phyloP scores from a whole-genome alignment of 768 basidiomycete species.

The Tylopilus intermedius region DNA sequence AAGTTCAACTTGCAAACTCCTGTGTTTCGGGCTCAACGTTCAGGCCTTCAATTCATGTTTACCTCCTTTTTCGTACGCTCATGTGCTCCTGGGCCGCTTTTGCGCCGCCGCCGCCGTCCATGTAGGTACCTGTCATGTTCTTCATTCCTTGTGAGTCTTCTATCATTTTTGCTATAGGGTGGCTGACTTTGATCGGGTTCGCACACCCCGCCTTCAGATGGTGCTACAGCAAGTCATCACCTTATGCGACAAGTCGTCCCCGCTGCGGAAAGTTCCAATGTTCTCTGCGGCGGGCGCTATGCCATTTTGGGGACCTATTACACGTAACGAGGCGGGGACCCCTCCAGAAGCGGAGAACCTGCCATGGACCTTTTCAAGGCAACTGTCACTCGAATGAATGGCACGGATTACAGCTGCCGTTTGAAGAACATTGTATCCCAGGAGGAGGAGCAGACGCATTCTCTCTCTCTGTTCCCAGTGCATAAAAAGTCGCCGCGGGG shows the following conservation, averaged over 20 bases:
- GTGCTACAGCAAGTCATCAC: conserved; percentile 22
- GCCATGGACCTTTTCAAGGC: conserved; percentile 12
- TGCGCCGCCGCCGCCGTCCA: background rate
- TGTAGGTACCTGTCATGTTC: too few species aligned
- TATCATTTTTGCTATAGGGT: background rate
- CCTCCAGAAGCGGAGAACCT: background rate
- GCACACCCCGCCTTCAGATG: background rate
- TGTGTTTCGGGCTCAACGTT: too few species aligned
- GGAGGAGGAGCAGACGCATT: background rate
- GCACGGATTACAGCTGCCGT: conserved; percentile 1
- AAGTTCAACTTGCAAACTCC: too few species aligned
- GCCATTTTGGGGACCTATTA: conserved; percentile 1
- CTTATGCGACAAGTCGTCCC: background rate
- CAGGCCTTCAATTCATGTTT: too few species aligned
- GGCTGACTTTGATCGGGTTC: background rate
- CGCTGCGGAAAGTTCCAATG: background rate
- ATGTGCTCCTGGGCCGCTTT: background rate
- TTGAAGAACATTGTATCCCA: background rate
- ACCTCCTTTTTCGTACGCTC: background rate
- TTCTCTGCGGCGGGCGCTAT: conserved; percentile 10
- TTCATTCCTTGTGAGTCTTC: too few species aligned
- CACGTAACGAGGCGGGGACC: background rate
- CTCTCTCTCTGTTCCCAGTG: background rate
- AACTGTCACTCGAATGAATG: conserved; percentile 9
- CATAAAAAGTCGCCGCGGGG: conserved; percentile 16